These are phyloP conservation scores for Coriaria nepalensis DNA, from an alignment of 306 rosid species.

Conservation along the genomic window DNA sequence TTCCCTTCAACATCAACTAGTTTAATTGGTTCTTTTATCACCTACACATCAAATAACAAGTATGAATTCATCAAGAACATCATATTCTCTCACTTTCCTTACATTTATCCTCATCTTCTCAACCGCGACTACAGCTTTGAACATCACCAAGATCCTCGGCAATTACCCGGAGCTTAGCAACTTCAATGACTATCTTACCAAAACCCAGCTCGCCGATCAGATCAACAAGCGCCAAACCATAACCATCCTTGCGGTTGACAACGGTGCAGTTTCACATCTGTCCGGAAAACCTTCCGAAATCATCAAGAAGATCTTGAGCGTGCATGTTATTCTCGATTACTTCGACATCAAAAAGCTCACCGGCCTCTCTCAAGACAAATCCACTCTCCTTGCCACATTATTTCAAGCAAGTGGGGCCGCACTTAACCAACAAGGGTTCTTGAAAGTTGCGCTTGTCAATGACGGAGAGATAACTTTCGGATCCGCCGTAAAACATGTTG, in stretches of 20 bases:
- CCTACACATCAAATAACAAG: no score
- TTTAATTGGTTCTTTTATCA: no score
- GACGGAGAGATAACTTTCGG: constrained; percentile 44
- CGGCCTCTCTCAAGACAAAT: neutral
- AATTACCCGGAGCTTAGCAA: constrained; percentile 16
- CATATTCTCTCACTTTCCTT: constrained; percentile 22
- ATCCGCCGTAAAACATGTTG: constrained; percentile 21
- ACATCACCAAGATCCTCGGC: constrained; percentile 28
- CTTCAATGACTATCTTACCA: constrained; percentile 30
- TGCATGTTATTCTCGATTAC: constrained; percentile 25
- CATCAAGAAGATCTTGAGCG: constrained; percentile 23
- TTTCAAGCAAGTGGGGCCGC: constrained; percentile 31
- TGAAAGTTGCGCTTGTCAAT: constrained; percentile 14
- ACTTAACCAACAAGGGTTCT: constrained; percentile 24
- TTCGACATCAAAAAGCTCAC: constrained; percentile 28
- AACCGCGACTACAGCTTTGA: constrained; percentile 22
- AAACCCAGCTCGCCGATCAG: constrained; percentile 35
- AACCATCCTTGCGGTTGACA: constrained; percentile 33
- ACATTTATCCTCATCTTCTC: constrained; percentile 20
- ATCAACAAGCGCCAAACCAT: constrained; percentile 32
- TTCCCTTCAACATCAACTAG: no score
- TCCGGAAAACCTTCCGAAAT: constrained; percentile 19
- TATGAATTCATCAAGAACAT: constrained; percentile 32
- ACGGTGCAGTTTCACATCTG: constrained; percentile 13
- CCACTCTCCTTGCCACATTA: constrained; percentile 24